phyloP scores from a whole-genome alignment of 192 early-diverging fungal species.

The Linnemannia hyalina region DNA sequence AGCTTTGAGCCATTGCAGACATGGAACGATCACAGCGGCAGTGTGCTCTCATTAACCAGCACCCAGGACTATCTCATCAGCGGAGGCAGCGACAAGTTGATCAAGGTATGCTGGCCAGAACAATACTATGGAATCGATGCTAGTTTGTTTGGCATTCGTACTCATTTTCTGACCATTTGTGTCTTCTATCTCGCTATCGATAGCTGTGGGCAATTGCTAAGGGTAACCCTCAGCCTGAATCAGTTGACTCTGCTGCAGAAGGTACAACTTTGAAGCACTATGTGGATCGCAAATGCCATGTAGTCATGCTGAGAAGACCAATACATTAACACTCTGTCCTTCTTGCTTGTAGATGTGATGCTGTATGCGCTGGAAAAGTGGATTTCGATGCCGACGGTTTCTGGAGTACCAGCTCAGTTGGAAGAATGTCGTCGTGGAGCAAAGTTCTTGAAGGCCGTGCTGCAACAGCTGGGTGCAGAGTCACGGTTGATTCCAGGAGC shows the following conservation, averaged over 20 bases:
- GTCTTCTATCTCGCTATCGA: neutral
- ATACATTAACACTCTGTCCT: neutral
- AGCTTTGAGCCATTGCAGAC: conserved; percentile 70
- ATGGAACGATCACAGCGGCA: conserved; percentile 64
- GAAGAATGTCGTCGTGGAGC: conserved; percentile 81
- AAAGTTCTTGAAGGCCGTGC: conserved; percentile 75
- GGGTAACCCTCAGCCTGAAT: conserved; percentile 24
- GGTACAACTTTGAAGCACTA: conserved; percentile 13
- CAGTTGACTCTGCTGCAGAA: conserved; percentile 37
- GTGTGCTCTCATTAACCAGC: conserved; percentile 70
- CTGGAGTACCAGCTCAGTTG: conserved; percentile 74
- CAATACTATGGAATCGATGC: neutral
- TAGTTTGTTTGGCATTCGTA: neutral
- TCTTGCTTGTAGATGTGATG: conserved; percentile 58
- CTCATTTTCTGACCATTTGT: neutral
- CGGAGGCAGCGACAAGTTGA: conserved; percentile 71
- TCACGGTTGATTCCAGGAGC: conserved; percentile 70
- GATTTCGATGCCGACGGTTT: conserved; percentile 76
- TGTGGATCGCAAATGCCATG: neutral
- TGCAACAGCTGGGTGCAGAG: conserved; percentile 78
- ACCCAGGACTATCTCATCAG: conserved; percentile 66
- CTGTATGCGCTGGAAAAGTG: conserved; percentile 76
- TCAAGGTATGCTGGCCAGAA: conserved; percentile 58
- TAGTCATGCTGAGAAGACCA: neutral
- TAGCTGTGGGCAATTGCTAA: conserved; percentile 46